Conservation (phyloP, 2,329 filamentous ascomycete genomes). For the Trichoderma koningii region DNA sequence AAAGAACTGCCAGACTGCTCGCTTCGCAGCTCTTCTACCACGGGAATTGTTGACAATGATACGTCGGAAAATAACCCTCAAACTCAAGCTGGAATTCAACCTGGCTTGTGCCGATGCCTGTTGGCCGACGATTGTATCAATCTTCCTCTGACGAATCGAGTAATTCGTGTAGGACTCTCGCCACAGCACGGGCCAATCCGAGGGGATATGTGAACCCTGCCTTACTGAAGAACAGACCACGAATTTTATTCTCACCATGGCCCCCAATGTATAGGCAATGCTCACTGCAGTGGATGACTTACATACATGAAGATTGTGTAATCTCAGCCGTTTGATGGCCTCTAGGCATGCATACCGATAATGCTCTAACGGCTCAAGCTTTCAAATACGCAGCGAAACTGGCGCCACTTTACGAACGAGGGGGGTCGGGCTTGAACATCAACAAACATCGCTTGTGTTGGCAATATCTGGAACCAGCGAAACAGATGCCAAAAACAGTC, state of each 20-base stretch:
- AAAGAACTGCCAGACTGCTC: background rate
- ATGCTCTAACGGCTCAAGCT: background rate
- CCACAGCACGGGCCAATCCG: background rate
- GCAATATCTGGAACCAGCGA: background rate
- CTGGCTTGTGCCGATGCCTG: background rate
- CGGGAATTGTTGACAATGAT: background rate
- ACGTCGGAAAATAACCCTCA: background rate
- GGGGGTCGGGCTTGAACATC: slow-evolving; percentile 1
- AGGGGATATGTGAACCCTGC: background rate
- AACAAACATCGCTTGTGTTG: slow-evolving; percentile 17
- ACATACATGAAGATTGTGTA: too few relatives aligned
- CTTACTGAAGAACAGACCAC: background rate
- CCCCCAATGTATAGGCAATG: too few relatives aligned
- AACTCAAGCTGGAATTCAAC: background rate
- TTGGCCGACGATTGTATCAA: slow-evolving; percentile 9
- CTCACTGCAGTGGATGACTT: too few relatives aligned
- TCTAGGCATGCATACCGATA: background rate
- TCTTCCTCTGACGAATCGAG: background rate
- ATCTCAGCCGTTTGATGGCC: background rate
- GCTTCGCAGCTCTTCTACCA: too few relatives aligned
- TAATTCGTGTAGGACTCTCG: slow-evolving; percentile 1
- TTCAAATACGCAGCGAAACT: background rate
- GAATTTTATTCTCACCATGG: too few relatives aligned
- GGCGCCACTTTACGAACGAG: background rate
- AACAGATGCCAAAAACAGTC: slow-evolving; percentile 4